Evolutionary conservation across 108 stramenopile species (phyloP).

Genomic region (Hondaea fermentalgiana): DNA sequence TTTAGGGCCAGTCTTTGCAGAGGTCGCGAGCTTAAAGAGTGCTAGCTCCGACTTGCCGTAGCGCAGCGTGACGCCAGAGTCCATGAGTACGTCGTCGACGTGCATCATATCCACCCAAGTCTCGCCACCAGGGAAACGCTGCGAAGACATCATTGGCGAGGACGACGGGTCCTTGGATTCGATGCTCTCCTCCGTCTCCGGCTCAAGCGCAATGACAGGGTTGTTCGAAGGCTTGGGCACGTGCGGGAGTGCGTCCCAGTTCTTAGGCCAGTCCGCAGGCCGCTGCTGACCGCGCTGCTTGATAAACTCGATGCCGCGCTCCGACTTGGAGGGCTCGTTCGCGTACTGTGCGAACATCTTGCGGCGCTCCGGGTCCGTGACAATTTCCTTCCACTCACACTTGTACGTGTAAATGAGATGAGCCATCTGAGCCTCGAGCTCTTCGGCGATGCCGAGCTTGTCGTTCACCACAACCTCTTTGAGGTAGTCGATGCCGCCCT

Average conservation of each 20-base stretch:
- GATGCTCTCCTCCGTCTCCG: neutral
- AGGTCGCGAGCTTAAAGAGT: slow-evolving; percentile 63
- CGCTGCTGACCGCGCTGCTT: slow-evolving; percentile 70
- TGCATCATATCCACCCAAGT: slow-evolving; percentile 68
- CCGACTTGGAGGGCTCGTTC: slow-evolving; percentile 62
- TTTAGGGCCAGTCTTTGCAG: slow-evolving; percentile 33
- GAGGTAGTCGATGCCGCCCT: slow-evolving; percentile 70
- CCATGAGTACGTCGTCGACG: slow-evolving; percentile 59
- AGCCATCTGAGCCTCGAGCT: slow-evolving; percentile 74
- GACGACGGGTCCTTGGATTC: slow-evolving; percentile 48
- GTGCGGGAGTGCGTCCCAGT: slow-evolving; percentile 66
- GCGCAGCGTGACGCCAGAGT: slow-evolving; percentile 69
- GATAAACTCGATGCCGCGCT: slow-evolving; percentile 77
- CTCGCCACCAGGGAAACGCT: slow-evolving; percentile 61
- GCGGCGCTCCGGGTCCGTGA: slow-evolving; percentile 63
- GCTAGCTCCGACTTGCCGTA: slow-evolving; percentile 80
- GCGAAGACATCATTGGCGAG: slow-evolving; percentile 42
- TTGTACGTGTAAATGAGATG: slow-evolving; percentile 81
- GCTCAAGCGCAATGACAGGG: neutral
- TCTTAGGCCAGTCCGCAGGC: slow-evolving; percentile 77
- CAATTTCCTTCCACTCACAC: slow-evolving; percentile 85
- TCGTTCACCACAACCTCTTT: slow-evolving; percentile 83
- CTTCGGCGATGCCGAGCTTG: slow-evolving; percentile 74
- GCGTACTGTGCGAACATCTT: slow-evolving; percentile 75
- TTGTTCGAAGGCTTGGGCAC: neutral